Percentiles rank a stretch among this genome's conserved stretches.
These are phyloP conservation scores for Cystobasidium tubakii DNA, from an alignment of 768 basidiomycete species.

Conservation along the genomic window DNA sequence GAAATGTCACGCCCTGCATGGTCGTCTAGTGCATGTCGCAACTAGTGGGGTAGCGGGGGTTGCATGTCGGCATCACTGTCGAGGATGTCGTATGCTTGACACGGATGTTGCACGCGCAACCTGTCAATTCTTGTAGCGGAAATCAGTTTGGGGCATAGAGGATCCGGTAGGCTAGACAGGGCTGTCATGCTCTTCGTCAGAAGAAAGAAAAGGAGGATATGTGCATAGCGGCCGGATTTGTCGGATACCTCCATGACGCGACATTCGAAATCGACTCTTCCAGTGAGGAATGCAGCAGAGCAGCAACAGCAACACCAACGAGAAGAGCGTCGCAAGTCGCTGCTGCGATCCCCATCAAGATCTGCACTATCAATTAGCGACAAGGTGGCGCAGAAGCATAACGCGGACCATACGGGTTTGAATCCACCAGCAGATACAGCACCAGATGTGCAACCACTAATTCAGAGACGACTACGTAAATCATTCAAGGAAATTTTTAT, in stretches of 20 bases:
- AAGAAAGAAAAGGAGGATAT: too few species aligned
- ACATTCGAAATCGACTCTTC: neutral
- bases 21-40: too few species aligned
- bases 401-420: neutral
- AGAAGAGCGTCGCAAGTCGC: neutral
- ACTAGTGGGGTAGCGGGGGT: too few species aligned
- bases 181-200: too few species aligned
- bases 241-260: neutral
- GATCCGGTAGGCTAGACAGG: too few species aligned
- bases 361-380: neutral
- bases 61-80: too few species aligned
- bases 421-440: neutral
- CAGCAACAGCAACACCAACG: neutral
- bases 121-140: too few species aligned
- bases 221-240: too few species aligned
- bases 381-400: neutral
- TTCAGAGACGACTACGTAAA: neutral
- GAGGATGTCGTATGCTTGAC: too few species aligned
- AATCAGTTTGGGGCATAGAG: too few species aligned
- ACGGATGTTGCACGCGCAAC: too few species aligned
- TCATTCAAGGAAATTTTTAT: neutral
- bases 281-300: neutral
- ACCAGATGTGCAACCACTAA: neutral
- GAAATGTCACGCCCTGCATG: too few species aligned
- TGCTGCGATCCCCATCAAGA: neutral